Evolutionary conservation across 192 early-diverging fungal species (phyloP), one percentile per base, ranked within the genome.

Genomic region (Dissophora globulifera): DNA sequence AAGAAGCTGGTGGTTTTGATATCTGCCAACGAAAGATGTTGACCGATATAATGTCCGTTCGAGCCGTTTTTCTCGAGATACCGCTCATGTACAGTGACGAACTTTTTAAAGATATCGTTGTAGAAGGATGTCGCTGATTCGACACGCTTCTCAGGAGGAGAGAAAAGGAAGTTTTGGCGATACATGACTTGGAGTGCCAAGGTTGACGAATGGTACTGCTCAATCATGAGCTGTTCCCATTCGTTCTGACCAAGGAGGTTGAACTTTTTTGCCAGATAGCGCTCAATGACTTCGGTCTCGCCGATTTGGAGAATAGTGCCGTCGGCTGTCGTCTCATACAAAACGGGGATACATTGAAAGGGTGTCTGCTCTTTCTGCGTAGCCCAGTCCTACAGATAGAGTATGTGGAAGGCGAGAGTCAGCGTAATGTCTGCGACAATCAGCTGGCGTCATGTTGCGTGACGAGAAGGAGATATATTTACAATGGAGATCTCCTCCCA

Each of bases 31-130:
- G 84, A 75, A 3, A 50, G 65, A 16, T 60, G 20, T 42, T 59
- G 46, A 32, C 86, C 85, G 58, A 88, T 72, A 56, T 86, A 88
- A 47, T 86, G 83, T 0, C 86, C 84, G 31, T 75, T 88, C 31
- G 69, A 62, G 0, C 88, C 88, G 57, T 89, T 88, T 32, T 84
- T 78, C 27, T 50, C 50, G 55, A 86, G 51, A 13, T 81, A 48
- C 26, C 72, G 62, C 32, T 83, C 82, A 33, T 86, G 86, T 16
- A 74, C 19, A 15, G 25, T 22, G 15, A 64, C 52, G 22, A 56
- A 64, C 62, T 58, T 63, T 31, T 32, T 1, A 13, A 74, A 9
- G 12, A 22, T 19, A 22, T 74, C 61, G 20, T 23, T 20, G 30
- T 74, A 74, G 41, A 33, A 53, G 20, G 30, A 58, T 40, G 57